Evolutionary conservation across 148 eudicot species (phyloP), one percentile per base, ranked within the genome.

Genomic region (Cornus suecica): DNA sequence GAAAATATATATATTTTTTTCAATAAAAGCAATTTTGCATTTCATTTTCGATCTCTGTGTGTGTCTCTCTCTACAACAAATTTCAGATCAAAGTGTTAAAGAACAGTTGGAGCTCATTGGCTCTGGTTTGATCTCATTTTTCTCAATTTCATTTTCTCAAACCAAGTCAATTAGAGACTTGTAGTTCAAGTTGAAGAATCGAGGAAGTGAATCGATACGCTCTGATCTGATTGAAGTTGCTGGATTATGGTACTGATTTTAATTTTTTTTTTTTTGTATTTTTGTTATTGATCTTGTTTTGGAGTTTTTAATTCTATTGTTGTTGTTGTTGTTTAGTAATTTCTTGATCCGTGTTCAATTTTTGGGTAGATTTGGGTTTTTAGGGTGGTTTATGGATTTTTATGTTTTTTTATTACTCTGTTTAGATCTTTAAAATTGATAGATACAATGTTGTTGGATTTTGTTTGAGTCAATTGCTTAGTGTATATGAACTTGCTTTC

Each of bases 151-250:
- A n/a, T 62, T 72, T 28, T 41, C 58, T 10, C 20, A 22, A 24
- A 74, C 22, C 42, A 29, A 52, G 34, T 69, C 48, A 70, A 62
- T 31, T 14, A 24, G 27, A n/a, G 42, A 37, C 20, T 74, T 45
- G 69, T 20, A 65, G 16, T 22, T 26, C 1, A 41, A 65, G 20
- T 74, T 63, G 70, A 69, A 70, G 66, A 65, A 42, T n/a, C 34
- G 34, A n/a, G n/a, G 30, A 54, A 61, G 76, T 58, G 41, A 26
- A 26, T 34, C 56, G 32, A 16, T 28, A 51, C 51, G 48, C 24
- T 83, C 84, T 72, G 93, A 85, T 89, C 86, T 78, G 76, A 78
- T 79, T 77, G 51, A 75, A 80, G 82, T 51, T 32, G 11, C n/a
- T 63, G 80, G 56, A 58, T 60, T 48, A 89, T 89, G 93, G 93